Conservation (phyloP, 768 basidiomycete species). For the Boletus fagicola region DNA sequence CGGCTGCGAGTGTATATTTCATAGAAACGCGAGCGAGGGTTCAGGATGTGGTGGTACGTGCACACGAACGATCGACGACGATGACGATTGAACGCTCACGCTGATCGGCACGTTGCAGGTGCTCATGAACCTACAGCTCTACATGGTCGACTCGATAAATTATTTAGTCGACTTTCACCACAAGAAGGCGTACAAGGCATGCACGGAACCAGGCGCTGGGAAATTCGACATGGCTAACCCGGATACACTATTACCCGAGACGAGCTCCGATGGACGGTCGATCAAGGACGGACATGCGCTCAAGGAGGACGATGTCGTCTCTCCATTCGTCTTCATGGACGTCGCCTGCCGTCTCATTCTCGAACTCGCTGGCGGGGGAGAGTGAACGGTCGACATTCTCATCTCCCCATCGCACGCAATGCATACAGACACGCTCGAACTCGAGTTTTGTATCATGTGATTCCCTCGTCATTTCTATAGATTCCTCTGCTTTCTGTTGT, state of each 20-base stretch:
- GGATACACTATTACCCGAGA: constrained; percentile 39
- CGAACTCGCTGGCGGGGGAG: constrained; percentile 78
- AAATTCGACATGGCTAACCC: constrained; percentile 62
- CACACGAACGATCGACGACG: background rate
- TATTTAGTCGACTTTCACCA: constrained; percentile 99
- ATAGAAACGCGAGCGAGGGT: constrained; percentile 91
- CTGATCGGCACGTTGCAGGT: constrained; percentile 48
- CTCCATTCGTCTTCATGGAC: constrained; percentile 96
- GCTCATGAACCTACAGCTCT: constrained; percentile 95
- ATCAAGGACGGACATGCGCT: constrained; percentile 45
- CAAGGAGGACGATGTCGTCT: constrained; percentile 62
- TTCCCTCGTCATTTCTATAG: constrained; percentile 11
- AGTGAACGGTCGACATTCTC: constrained; percentile 20
- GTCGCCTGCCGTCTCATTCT: constrained; percentile 91
- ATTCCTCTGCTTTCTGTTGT: constrained; percentile 12
- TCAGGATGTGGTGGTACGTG: constrained; percentile 84
- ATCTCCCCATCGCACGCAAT: background rate
- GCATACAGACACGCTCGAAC: background rate
- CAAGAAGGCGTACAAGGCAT: constrained; percentile 88
- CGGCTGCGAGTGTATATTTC: constrained; percentile 80
- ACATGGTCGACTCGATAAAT: constrained; percentile 93
- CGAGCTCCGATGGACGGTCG: constrained; percentile 57
- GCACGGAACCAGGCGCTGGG: constrained; percentile 61
- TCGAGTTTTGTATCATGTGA: constrained; percentile 8
- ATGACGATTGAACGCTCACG: background rate